phyloP scores from a whole-genome alignment of 495 filamentous ascomycete species.

The Terfezia claveryi region DNA sequence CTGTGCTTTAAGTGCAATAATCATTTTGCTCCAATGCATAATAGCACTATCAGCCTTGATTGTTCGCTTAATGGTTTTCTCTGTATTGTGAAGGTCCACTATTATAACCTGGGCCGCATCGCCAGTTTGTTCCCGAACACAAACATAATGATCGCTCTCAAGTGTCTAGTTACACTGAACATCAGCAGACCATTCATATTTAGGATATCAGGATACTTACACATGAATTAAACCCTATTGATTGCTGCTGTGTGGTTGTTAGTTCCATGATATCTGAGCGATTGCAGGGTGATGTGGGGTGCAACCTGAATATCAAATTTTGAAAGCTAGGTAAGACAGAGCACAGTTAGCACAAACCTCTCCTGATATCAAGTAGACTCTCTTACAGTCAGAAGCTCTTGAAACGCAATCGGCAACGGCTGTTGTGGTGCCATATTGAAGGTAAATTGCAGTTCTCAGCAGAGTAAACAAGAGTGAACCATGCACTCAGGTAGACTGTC shows the following conservation, averaged over 20 bases:
- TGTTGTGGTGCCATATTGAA: conserved; percentile 36
- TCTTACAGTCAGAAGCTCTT: conserved; percentile 58
- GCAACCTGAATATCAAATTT: conserved; percentile 64
- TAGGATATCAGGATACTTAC: conserved; percentile 33
- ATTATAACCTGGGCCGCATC: conserved; percentile 88
- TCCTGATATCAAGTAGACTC: neutral
- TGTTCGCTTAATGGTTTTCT: conserved; percentile 74
- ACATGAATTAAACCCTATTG: conserved; percentile 93
- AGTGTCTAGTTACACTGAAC: conserved; percentile 41
- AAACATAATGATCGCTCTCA: conserved; percentile 90
- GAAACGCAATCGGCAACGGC: conserved; percentile 81
- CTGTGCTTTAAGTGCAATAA: conserved; percentile 89
- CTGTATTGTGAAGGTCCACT: conserved; percentile 82
- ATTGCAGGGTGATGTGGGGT: conserved; percentile 6
- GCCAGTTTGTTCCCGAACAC: conserved; percentile 75
- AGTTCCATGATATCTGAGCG: conserved; percentile 18
- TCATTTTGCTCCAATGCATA: conserved; percentile 92
- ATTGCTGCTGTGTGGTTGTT: conserved; percentile 35
- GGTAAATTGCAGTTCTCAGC: neutral
- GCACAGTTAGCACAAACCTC: too few species aligned
- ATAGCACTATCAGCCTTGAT: conserved; percentile 99
- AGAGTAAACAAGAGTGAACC: neutral
- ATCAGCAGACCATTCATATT: neutral
- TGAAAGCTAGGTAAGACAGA: conserved; percentile 33
- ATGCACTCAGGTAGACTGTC: neutral